Conservation (phyloP, 768 basidiomycete species). For the Flagelloscypha sp. region DNA sequence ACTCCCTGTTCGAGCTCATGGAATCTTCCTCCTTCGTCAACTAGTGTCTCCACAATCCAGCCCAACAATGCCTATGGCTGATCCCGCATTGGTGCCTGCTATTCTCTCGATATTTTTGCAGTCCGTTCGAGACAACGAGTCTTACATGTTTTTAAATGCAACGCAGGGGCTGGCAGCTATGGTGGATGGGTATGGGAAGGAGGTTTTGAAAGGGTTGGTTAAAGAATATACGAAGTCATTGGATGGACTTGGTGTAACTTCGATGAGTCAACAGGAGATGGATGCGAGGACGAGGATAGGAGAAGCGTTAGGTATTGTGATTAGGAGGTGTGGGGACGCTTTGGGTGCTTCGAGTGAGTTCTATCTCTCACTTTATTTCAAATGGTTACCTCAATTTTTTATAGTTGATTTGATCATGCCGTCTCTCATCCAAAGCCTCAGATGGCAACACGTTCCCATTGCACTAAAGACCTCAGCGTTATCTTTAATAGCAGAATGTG, state of each 20-base stretch:
- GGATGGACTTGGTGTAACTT: conserved; percentile 39
- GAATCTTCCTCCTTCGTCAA: conserved; percentile 72
- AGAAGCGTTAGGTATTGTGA: conserved; percentile 75
- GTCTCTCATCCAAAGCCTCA: conserved; percentile 54
- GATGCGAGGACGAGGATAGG: conserved; percentile 72
- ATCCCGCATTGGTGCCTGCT: conserved; percentile 66
- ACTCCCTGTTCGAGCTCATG: conserved; percentile 90
- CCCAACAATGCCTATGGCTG: conserved; percentile 24
- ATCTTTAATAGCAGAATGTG: conserved; percentile 67
- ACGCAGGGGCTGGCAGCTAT: conserved; percentile 85
- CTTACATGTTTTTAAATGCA: conserved; percentile 90
- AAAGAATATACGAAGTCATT: conserved; percentile 52
- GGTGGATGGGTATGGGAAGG: conserved; percentile 69
- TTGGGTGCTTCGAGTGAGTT: conserved; percentile 62
- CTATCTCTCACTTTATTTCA: neutral
- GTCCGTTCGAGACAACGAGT: conserved; percentile 83
- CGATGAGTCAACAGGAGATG: conserved; percentile 51
- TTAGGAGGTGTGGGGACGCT: conserved; percentile 63
- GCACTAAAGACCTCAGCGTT: conserved; percentile 38
- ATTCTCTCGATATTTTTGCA: conserved; percentile 85
- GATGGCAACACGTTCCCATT: conserved; percentile 47
- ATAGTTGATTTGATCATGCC: conserved; percentile 69
- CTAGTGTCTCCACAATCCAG: conserved; percentile 43
- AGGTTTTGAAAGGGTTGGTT: conserved; percentile 62
- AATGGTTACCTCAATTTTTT: conserved; percentile 5